Evolutionary conservation across 225 moss, liverwort and hornwort species (phyloP).

Genomic region (Rhytidiadelphus loreus): DNA sequence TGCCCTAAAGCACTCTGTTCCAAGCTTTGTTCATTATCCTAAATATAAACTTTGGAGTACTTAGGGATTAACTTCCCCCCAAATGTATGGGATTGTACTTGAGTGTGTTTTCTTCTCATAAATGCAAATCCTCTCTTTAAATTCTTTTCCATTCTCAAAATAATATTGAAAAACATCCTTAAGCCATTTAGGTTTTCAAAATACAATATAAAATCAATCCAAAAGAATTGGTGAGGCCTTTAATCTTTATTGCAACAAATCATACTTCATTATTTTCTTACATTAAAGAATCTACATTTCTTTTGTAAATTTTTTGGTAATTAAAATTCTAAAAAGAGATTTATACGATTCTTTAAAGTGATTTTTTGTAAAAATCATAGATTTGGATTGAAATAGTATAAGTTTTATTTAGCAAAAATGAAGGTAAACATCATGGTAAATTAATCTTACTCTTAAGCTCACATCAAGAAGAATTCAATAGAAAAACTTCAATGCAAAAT

Average conservation of each 20-base stretch:
- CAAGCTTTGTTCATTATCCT: background rate
- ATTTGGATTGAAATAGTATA: background rate
- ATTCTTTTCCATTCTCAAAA: background rate
- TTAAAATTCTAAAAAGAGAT: background rate
- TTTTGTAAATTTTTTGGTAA: no score
- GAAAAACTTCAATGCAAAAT: background rate
- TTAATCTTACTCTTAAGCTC: background rate
- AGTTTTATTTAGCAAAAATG: background rate
- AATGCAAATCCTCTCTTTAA: background rate
- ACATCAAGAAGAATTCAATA: background rate
- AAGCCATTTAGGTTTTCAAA: background rate
- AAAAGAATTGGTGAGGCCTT: background rate
- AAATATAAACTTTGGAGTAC: fast-evolving
- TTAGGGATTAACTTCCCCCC: fast-evolving
- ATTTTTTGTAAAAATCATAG: background rate
- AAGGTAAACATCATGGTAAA: background rate
- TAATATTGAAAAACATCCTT: background rate
- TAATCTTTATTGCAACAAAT: background rate
- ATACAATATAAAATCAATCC: background rate
- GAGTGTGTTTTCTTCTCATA: background rate
- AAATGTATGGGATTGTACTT: background rate
- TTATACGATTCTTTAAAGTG: background rate
- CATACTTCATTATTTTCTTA: background rate
- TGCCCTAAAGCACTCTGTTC: fast-evolving
- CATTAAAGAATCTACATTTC: background rate